Evolutionary conservation across 148 eudicot species (phyloP), one percentile per base, ranked within the genome.

Genomic region (Nepenthes gracilis): DNA sequence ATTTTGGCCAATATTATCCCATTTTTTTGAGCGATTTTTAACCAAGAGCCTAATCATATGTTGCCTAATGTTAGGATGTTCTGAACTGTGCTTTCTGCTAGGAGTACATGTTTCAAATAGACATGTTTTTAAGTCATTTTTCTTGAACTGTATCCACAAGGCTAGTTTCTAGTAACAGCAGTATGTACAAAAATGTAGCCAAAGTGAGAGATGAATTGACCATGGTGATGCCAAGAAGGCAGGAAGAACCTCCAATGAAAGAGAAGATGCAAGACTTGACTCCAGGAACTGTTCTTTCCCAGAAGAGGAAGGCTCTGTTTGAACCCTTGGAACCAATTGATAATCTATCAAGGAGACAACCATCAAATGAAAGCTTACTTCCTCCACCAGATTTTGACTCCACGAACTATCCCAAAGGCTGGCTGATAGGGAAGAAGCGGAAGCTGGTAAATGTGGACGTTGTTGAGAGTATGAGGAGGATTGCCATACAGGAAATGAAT

Each of bases 401-500:
- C n/a, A 78, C 98, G 64, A 70, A 47, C 47, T 88, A 92, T 69
- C 98, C 98, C 2, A 75, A 72, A 62, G 98, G 98, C 9, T 92
- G 98, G 98, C 73, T 92, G 36, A 73, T 85, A 40, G 96, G 98
- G 51, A 92, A 92, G 81, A 92, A 88, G 72, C 75, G 98, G 57
- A 92, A 92, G 75, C 88, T 92, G 10, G 98, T 92, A 7, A 92
- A 92, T 56, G 96, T 88, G 11, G 98, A 92, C 66, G 96, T 92
- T 49, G 98, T 92, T 33, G 98, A 92, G 77, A 92, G 88, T 64
- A 92, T 92, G 98, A 72, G 96, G 11, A 81, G 96, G 63, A 92
- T 88, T 60, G 98, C 98, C 35, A 74, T 92, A 5, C 96, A 85
- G 66, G 98, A 92, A 79, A 92, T 92, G 96, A 92, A 92, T 71